Conservation (phyloP, 495 filamentous ascomycete genomes). For the Niebla homalea region DNA sequence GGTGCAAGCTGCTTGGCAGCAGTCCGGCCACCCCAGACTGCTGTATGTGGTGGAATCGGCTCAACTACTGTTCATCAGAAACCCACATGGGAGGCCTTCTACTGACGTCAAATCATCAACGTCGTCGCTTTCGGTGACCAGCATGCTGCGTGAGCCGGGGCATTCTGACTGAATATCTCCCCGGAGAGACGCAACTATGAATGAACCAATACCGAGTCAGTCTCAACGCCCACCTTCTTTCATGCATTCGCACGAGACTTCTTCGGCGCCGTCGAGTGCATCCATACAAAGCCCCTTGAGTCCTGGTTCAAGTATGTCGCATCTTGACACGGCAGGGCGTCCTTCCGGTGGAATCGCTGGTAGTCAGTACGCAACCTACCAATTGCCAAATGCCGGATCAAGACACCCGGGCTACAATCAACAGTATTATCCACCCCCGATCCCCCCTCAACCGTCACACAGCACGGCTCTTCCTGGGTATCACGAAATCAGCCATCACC, state of each 20-base stretch:
- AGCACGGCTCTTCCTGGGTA: constrained; percentile 9
- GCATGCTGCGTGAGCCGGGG: background rate
- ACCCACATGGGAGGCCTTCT: no score
- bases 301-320: constrained; percentile 10
- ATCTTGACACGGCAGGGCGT: constrained; percentile 10
- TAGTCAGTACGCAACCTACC: constrained; percentile 8
- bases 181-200: constrained; percentile 4
- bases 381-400: constrained; percentile 2
- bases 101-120: no score
- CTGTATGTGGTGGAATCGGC: no score
- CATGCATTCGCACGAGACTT: background rate
- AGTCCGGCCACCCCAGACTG: no score
- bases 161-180: background rate
- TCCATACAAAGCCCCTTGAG: constrained; percentile 28
- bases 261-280: constrained; percentile 38
- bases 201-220: constrained; percentile 1
- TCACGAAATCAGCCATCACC: constrained; percentile 11
- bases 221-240: constrained; percentile 7
- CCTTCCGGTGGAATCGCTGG: constrained; percentile 11
- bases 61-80: no score
- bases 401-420: constrained; percentile 10
- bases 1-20: no score
- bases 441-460: constrained; percentile 1
- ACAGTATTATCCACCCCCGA: constrained; percentile 8
- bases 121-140: background rate